Percentiles rank a stretch among this genome's conserved stretches.
Conservation (phyloP, 2,329 filamentous ascomycete genomes). For the Seiridium unicorne region DNA sequence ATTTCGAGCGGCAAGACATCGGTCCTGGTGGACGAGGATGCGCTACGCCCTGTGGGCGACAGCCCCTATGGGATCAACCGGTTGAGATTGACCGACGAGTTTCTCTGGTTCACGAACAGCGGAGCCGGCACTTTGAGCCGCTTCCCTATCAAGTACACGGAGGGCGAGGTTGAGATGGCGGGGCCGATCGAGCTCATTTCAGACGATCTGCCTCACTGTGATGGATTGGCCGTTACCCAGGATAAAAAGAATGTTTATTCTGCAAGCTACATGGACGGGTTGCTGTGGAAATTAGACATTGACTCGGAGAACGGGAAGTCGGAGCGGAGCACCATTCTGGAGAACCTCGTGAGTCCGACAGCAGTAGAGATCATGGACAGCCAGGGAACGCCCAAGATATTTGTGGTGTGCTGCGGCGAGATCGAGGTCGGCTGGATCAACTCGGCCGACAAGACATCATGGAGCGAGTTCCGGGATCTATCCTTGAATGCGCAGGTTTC, state of each 20-base stretch:
- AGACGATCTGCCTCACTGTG: constrained; percentile 24
- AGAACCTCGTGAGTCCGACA: constrained; percentile 3
- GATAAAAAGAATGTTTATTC: constrained; percentile 23
- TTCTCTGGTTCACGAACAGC: constrained; percentile 28
- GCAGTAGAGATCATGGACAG: not conserved
- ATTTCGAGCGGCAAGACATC: constrained; percentile 18
- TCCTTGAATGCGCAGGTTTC: not conserved
- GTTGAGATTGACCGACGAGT: constrained; percentile 19
- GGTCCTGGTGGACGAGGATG: constrained; percentile 20
- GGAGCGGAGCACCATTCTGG: not conserved
- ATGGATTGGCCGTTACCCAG: constrained; percentile 22
- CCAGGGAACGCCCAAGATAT: not conserved
- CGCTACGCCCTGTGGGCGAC: constrained; percentile 19
- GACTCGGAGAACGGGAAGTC: not conserved
- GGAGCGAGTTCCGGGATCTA: not conserved
- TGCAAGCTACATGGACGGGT: constrained; percentile 15
- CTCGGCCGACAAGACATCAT: not conserved
- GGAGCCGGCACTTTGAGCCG: constrained; percentile 24
- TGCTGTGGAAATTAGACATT: constrained; percentile 16
- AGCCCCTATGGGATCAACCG: constrained; percentile 26
- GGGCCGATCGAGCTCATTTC: constrained; percentile 22
- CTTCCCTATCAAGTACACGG: constrained; percentile 21
- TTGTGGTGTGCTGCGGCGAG: constrained; percentile 4
- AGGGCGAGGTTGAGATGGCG: constrained; percentile 15
- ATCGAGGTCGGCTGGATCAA: constrained; percentile 2